Base-by-base conservation (phyloP, 352 stramenopile genomes). In the Phytophthora cryptogea region DNA sequence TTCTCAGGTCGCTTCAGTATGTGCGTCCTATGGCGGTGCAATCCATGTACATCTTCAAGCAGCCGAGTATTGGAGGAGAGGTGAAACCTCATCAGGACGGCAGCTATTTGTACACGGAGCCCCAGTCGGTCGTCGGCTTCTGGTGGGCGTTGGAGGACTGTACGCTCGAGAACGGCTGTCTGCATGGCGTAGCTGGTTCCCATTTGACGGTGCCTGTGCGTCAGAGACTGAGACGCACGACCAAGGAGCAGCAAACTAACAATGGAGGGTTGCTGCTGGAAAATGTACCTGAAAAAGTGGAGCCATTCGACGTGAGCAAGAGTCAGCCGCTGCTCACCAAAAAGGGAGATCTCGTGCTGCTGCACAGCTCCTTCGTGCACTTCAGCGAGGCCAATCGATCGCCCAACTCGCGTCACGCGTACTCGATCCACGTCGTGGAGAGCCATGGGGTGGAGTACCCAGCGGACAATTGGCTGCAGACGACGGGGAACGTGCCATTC, bases 31-130 rank as follows among this genome's bases (percentile, higher is more conserved):
- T 97, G 30, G 79, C 96, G 1, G 93, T 97, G 47, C 94, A 98
- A 66, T 95, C 76, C 46, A 99, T 99, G 96, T 99, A 98, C 73
- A 98, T 98, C 70, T 98, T 98, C 78, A 99, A 99, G 70, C 90
- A 98, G 68, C 86, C 90, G 16, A 80, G 74, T 31, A 96, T 98
- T 50, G 95, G 96, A 31, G 95, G 94, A 32, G 90, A 97, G 39
- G 95, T 99, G 0, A 92, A 88, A 47, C 79, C 88, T n/a, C 96
- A 99, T 80, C 96, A 99, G 74, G 96, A 99, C 76, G 96, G 91
- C 10, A 98, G 90, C 27, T 99, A 98, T 66, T 81, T 99, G n/a
- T 97, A 90, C 74, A 99, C 96, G 16, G 82, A 96, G 66, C 95
- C 96, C 14, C 96, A 98, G 74, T 97, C 94, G 0, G 97, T 97